These are phyloP conservation scores for Capsicum rhomboideum DNA, from an alignment of 257 asterid species.

Conservation along the genomic window DNA sequence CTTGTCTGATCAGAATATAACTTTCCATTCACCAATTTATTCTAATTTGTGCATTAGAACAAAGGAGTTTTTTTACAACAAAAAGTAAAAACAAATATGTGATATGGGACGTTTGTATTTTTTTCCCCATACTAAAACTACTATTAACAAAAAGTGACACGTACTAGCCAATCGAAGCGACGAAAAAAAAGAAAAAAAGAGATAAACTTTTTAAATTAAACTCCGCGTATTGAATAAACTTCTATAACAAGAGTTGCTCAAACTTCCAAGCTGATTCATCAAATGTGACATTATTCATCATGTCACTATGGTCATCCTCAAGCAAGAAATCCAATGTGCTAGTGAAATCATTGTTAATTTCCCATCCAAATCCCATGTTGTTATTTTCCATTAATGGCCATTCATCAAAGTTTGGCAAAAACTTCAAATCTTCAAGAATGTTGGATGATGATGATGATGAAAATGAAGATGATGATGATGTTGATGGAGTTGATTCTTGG, in stretches of 20 bases:
- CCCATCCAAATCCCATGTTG: conserved; percentile 51
- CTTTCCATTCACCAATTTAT: neutral
- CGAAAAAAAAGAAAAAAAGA: neutral
- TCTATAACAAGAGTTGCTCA: conserved; percentile 1
- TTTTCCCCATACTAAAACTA: neutral
- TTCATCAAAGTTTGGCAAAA: conserved; percentile 26
- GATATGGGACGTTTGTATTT: neutral
- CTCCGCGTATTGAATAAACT: neutral
- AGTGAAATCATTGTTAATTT: conserved; percentile 34
- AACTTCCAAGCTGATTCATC: conserved; percentile 23
- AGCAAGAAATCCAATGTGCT: conserved; percentile 40
- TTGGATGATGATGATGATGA: conserved; percentile 18
- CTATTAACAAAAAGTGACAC: neutral
- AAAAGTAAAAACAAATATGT: neutral
- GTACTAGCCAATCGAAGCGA: neutral
- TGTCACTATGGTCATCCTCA: conserved; percentile 11
- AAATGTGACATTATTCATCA: conserved; percentile 4
- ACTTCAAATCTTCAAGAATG: conserved; percentile 30
- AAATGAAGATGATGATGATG: conserved; percentile 24
- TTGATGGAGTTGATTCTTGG: conserved; percentile 14
- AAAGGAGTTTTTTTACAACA: neutral
- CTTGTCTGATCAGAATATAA: neutral
- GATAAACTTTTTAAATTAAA: neutral
- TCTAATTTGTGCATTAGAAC: neutral
- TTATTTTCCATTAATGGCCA: conserved; percentile 18